Conservation (phyloP, 2,329 filamentous ascomycete genomes). For the Plectosphaerella sp. region DNA sequence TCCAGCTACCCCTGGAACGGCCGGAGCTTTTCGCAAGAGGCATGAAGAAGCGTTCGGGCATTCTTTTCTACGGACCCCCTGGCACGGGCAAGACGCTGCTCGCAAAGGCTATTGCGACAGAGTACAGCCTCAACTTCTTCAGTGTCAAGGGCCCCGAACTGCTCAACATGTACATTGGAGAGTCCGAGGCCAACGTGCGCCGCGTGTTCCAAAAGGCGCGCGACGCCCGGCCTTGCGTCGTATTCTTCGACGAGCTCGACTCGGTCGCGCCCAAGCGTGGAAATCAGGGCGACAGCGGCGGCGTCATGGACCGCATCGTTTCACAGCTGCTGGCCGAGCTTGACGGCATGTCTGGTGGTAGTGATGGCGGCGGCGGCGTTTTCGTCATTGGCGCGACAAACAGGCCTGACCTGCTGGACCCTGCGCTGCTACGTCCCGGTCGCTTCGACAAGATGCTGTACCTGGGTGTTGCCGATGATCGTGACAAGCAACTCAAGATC, state of each 20-base stretch:
- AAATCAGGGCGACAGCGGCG: constrained; percentile 94
- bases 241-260: constrained; percentile 92
- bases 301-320: constrained; percentile 97
- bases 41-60: constrained; percentile 95
- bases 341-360: constrained; percentile 94
- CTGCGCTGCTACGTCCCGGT: constrained; percentile 81
- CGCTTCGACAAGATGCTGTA: constrained; percentile 99
- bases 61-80: constrained; percentile 81
- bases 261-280: constrained; percentile 94
- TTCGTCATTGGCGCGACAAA: constrained; percentile 98
- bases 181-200: constrained; percentile 87
- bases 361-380: constrained; percentile 75
- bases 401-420: constrained; percentile 86
- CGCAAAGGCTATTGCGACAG: constrained; percentile 88
- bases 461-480: constrained; percentile 90
- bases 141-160: constrained; percentile 88
- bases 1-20: constrained; percentile 84
- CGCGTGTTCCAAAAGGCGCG: constrained; percentile 83
- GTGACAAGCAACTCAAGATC: constrained; percentile 93
- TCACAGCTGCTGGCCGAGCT: constrained; percentile 91
- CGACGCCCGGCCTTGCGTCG: constrained; percentile 81
- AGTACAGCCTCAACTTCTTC: constrained; percentile 94
- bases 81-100: constrained; percentile 91
- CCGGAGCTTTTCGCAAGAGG: constrained; percentile 95
- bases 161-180: constrained; percentile 94